These are phyloP conservation scores for Fagopyrum homotropicum DNA, from an alignment of 148 eudicot species.

Conservation along the genomic window DNA sequence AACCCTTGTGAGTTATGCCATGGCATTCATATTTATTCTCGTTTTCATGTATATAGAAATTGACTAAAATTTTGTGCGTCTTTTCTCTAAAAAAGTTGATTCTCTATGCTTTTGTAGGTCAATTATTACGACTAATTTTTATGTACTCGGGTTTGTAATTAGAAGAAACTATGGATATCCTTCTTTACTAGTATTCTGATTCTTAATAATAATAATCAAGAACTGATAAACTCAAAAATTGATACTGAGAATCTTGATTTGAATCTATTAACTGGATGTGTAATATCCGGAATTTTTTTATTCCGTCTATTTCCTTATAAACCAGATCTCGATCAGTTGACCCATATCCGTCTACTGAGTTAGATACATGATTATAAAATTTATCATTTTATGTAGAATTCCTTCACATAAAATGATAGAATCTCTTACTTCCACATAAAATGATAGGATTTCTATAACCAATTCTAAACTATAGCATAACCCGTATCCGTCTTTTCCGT, in stretches of 20 bases:
- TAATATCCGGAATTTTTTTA: too few species aligned
- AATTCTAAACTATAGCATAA: too few species aligned
- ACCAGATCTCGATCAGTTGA: too few species aligned
- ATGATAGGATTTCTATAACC: too few species aligned
- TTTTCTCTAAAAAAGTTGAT: neutral
- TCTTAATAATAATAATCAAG: neutral
- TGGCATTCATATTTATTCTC: neutral
- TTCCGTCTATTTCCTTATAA: too few species aligned
- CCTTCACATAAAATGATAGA: too few species aligned
- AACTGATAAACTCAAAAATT: neutral
- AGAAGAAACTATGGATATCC: neutral
- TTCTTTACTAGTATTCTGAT: neutral
- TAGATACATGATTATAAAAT: too few species aligned
- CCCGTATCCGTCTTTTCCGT: too few species aligned
- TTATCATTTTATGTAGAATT: too few species aligned
- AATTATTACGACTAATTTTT: neutral
- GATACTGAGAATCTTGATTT: neutral
- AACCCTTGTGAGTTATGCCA: conserved; percentile 51
- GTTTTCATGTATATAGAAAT: neutral
- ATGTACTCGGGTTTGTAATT: neutral
- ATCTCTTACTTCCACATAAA: too few species aligned
- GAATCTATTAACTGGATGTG: neutral
- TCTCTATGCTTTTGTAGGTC: neutral
- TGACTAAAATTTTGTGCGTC: neutral
- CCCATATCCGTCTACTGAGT: too few species aligned